Evolutionary conservation across 1,284 basidiomycete genomes (phyloP).

Genomic region (Trichosporon sp.): DNA sequence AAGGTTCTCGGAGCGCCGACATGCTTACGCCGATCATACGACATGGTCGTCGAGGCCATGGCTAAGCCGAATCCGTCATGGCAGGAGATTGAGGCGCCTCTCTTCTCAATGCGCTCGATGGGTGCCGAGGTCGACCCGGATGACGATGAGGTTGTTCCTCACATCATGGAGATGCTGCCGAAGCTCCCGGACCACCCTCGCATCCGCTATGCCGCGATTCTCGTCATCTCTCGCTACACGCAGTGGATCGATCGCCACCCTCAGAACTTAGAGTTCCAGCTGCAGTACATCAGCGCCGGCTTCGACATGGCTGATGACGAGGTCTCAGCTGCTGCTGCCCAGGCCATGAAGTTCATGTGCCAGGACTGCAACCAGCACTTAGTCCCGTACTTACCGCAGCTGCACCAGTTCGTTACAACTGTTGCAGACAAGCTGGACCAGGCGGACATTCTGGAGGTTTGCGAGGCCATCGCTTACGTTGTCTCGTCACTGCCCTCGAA

Average conservation of each 20-base stretch:
- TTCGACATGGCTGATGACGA: constrained; percentile 76
- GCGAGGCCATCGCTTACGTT: constrained; percentile 91
- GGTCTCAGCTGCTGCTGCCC: constrained; percentile 88
- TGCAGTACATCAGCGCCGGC: constrained; percentile 87
- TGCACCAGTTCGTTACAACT: constrained; percentile 79
- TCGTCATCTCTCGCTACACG: constrained; percentile 93
- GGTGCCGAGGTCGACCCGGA: constrained; percentile 82
- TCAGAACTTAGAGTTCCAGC: constrained; percentile 73
- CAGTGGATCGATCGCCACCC: constrained; percentile 94
- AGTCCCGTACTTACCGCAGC: constrained; percentile 81
- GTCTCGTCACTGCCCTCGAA: constrained; percentile 81
- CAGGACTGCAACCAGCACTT: constrained; percentile 95
- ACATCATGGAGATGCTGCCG: constrained; percentile 92
- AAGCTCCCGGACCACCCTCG: constrained; percentile 83
- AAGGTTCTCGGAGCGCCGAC: constrained; percentile 81
- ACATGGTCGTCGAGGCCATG: constrained; percentile 70
- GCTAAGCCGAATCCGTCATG: constrained; percentile 56
- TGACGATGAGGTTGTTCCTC: constrained; percentile 81
- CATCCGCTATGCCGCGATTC: constrained; percentile 88
- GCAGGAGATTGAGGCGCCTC: constrained; percentile 96
- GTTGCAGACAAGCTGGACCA: constrained; percentile 71
- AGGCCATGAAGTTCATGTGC: constrained; percentile 93
- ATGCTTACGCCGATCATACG: constrained; percentile 75
- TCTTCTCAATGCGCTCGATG: constrained; percentile 98
- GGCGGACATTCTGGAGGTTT: constrained; percentile 84